phyloP scores from a whole-genome alignment of 768 basidiomycete species.

The Mrakia blollopis region DNA sequence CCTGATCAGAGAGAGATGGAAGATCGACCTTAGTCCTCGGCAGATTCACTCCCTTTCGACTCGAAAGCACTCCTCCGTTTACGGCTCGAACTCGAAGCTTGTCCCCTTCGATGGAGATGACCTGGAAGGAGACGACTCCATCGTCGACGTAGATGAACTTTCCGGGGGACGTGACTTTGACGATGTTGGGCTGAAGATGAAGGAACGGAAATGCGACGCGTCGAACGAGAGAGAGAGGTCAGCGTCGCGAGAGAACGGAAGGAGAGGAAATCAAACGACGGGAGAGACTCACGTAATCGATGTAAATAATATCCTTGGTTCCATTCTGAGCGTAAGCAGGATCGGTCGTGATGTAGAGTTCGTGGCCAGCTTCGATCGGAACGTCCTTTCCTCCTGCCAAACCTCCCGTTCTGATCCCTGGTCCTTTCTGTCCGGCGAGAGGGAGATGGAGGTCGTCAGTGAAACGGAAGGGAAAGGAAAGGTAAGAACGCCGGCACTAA shows the following conservation, averaged over 20 bases:
- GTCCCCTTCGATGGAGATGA: conserved; percentile 76
- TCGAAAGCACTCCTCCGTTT: conserved; percentile 88
- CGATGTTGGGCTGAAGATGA: conserved; percentile 65
- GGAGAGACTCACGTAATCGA: conserved; percentile 75
- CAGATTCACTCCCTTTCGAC: conserved; percentile 97
- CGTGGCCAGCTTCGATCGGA: conserved; percentile 81
- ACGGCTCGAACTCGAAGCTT: conserved; percentile 69
- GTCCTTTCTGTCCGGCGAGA: conserved; percentile 62
- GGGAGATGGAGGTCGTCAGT: not conserved
- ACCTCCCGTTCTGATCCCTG: conserved; percentile 95
- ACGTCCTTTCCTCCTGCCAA: conserved; percentile 79
- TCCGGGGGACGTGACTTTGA: conserved; percentile 91
- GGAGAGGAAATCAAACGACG: not conserved
- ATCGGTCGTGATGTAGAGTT: conserved; percentile 85
- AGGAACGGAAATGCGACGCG: too few species aligned
- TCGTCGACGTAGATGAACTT: conserved; percentile 98
- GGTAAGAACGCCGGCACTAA: not conserved
- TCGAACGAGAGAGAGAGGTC: too few species aligned
- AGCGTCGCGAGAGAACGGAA: too few species aligned
- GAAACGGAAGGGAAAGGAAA: not conserved
- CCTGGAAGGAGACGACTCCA: conserved; percentile 87
- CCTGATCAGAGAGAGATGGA: conserved; percentile 94
- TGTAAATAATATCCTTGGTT: conserved; percentile 76
- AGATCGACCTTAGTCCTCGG: conserved; percentile 97
- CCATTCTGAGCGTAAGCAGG: conserved; percentile 68